Conservation (phyloP, 352 stramenopile genomes). For the Paralagenidium karlingii region DNA sequence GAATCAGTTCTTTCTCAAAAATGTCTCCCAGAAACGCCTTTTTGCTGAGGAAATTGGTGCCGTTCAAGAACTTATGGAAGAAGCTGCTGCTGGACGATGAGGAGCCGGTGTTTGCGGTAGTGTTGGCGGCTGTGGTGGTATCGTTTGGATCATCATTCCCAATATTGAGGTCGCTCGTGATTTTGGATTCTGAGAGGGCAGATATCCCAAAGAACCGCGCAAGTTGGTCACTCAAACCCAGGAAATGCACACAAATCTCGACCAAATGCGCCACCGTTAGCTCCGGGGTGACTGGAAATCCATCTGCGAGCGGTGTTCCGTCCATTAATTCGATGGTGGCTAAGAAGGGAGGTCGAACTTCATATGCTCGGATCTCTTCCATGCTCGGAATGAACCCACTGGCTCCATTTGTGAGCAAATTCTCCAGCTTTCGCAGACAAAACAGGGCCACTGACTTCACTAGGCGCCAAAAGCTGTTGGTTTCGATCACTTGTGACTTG, state of each 20-base stretch:
- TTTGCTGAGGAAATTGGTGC: slow-evolving; percentile 58
- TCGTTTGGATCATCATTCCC: slow-evolving; percentile 4
- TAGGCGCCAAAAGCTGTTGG: slow-evolving; percentile 61
- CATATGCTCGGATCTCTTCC: slow-evolving; percentile 89
- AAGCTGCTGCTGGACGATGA: slow-evolving; percentile 30
- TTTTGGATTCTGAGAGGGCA: slow-evolving; percentile 32
- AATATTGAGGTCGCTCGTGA: slow-evolving; percentile 5
- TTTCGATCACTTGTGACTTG: slow-evolving; percentile 54
- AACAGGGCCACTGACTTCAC: slow-evolving; percentile 86
- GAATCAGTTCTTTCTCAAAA: slow-evolving; percentile 84
- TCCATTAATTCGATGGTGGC: slow-evolving; percentile 90
- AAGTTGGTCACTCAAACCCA: slow-evolving; percentile 82
- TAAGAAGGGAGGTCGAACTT: slow-evolving; percentile 87
- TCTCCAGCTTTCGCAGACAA: slow-evolving; percentile 86
- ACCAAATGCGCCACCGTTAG: slow-evolving; percentile 84
- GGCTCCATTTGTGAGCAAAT: slow-evolving; percentile 71
- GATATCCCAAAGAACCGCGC: slow-evolving; percentile 61
- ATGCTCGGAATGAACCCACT: slow-evolving; percentile 91
- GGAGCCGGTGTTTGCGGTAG: slow-evolving; percentile 10
- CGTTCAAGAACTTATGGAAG: slow-evolving; percentile 70
- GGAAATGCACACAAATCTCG: slow-evolving; percentile 87
- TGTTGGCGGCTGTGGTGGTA: slow-evolving; percentile 4
- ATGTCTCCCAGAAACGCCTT: slow-evolving; percentile 86
- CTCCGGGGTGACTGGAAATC: slow-evolving; percentile 88
- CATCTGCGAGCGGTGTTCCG: slow-evolving; percentile 80